Evolutionary conservation across 140 eudicot species (phyloP).

Genomic region (Cichorium intybus): DNA sequence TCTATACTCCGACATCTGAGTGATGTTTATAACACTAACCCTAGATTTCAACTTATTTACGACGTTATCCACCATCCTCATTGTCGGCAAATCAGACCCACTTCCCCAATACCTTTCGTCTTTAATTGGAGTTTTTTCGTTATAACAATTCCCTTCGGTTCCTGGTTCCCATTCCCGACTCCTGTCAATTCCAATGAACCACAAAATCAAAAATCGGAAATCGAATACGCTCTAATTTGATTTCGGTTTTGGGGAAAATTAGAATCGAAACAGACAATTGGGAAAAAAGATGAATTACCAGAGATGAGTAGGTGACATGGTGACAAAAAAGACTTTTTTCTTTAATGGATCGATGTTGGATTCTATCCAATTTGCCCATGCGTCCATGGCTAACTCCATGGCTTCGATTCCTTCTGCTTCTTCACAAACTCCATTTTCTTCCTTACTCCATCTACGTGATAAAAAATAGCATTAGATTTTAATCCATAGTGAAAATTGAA

Average conservation of each 20-base stretch:
- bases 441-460: conserved; percentile 62
- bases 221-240: too few relatives aligned
- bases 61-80: conserved; percentile 70
- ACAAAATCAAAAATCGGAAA: too few relatives aligned
- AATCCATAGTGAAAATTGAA: not conserved
- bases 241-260: too few relatives aligned
- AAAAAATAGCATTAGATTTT: not conserved
- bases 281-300: conserved; percentile 45
- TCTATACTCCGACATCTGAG: conserved; percentile 91
- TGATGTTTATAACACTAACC: conserved; percentile 75
- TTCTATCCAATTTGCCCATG: conserved; percentile 85
- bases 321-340: conserved; percentile 81
- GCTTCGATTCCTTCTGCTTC: conserved; percentile 71
- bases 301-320: conserved; percentile 95
- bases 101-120: conserved; percentile 78
- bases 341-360: conserved; percentile 56
- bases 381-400: conserved; percentile 92
- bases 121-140: conserved; percentile 54
- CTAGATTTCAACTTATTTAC: conserved; percentile 56
- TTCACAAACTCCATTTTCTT: conserved; percentile 69
- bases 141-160: conserved; percentile 81
- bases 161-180: conserved; percentile 76
- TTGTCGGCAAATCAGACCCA: conserved; percentile 80
- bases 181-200: conserved; percentile 55
- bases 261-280: too few relatives aligned